phyloP scores from a whole-genome alignment of 805 yeast genomes.

The Yamadazyma sp. region DNA sequence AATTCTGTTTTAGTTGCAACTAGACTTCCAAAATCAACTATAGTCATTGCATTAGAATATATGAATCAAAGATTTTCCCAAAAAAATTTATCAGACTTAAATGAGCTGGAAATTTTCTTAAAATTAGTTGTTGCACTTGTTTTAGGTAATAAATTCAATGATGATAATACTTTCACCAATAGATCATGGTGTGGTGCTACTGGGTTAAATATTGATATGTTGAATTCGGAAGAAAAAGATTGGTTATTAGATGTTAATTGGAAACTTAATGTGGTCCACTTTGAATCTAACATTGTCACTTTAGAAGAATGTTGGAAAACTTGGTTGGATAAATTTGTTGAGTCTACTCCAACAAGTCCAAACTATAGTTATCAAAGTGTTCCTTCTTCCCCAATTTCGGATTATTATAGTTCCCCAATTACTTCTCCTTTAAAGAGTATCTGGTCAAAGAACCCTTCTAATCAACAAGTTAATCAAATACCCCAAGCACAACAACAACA shows the following conservation, averaged over 20 bases:
- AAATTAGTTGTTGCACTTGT: slow-evolving; percentile 67
- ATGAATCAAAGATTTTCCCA: slow-evolving; percentile 56
- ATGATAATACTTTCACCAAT: slow-evolving; percentile 94
- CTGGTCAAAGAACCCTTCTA: slow-evolving; percentile 23
- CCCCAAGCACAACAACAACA: too few species aligned
- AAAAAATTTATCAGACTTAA: slow-evolving; percentile 18
- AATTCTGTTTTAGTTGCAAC: slow-evolving; percentile 79
- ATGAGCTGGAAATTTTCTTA: slow-evolving; percentile 44
- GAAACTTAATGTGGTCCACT: slow-evolving; percentile 47
- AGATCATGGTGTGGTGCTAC: slow-evolving; percentile 97
- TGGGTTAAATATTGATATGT: slow-evolving; percentile 57
- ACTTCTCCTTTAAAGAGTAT: slow-evolving; percentile 26
- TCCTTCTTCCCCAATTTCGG: slow-evolving; percentile 22
- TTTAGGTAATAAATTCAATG: slow-evolving; percentile 90
- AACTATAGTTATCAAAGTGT: slow-evolving; percentile 8
- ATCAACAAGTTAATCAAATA: too few species aligned
- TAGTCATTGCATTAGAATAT: slow-evolving; percentile 76
- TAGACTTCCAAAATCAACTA: slow-evolving; percentile 78
- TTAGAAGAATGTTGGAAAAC: slow-evolving; percentile 45
- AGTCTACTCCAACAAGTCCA: slow-evolving; percentile 4
- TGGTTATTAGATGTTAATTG: slow-evolving; percentile 67
- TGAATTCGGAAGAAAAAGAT: slow-evolving; percentile 65
- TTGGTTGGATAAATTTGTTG: slow-evolving; percentile 35
- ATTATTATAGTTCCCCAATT: slow-evolving; percentile 15
- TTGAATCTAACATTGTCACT: slow-evolving; percentile 35